phyloP scores from a whole-genome alignment of 352 stramenopile genomes.

The Phytophthora sp. region DNA sequence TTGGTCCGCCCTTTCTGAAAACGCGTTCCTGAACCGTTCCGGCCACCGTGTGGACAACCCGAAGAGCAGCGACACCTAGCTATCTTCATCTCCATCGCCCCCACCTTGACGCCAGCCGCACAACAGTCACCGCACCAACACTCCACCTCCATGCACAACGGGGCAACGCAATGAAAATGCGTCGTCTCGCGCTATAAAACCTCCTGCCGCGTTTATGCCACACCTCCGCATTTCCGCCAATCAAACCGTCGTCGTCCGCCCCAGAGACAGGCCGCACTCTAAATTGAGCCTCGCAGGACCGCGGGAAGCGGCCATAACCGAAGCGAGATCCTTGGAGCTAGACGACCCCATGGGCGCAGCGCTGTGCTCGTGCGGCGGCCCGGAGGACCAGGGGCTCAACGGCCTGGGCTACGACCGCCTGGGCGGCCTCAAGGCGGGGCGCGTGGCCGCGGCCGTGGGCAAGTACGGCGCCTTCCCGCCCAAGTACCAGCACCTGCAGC shows the following conservation, averaged over 20 bases:
- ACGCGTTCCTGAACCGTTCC: constrained; percentile 28
- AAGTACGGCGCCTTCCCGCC: constrained; percentile 42
- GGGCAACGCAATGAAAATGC: too few relatives aligned
- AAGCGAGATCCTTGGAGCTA: constrained; percentile 25
- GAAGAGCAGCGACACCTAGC: background rate
- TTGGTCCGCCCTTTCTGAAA: constrained; percentile 24
- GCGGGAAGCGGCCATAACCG: constrained; percentile 12
- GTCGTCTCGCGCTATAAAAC: too few relatives aligned
- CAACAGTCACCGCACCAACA: background rate
- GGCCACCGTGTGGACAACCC: constrained; percentile 7
- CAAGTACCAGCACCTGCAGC: constrained; percentile 40
- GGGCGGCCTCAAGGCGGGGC: constrained; percentile 31
- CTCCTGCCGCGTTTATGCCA: too few relatives aligned
- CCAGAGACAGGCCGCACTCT: too few relatives aligned
- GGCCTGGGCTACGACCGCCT: constrained; percentile 49
- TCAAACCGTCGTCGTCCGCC: too few relatives aligned
- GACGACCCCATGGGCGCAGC: constrained; percentile 47
- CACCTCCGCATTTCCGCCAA: too few relatives aligned
- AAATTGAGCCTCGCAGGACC: constrained; percentile 1
- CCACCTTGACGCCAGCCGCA: too few relatives aligned
- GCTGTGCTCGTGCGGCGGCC: constrained; percentile 55
- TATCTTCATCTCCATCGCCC: too few relatives aligned
- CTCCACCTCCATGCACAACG: too few relatives aligned
- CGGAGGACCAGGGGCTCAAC: constrained; percentile 48
- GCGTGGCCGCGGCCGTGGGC: constrained; percentile 31